Percentiles rank a stretch among this genome's conserved stretches.
phyloP scores from a whole-genome alignment of 1,284 basidiomycete species.

The Cutaneotrichosporon sp. region DNA sequence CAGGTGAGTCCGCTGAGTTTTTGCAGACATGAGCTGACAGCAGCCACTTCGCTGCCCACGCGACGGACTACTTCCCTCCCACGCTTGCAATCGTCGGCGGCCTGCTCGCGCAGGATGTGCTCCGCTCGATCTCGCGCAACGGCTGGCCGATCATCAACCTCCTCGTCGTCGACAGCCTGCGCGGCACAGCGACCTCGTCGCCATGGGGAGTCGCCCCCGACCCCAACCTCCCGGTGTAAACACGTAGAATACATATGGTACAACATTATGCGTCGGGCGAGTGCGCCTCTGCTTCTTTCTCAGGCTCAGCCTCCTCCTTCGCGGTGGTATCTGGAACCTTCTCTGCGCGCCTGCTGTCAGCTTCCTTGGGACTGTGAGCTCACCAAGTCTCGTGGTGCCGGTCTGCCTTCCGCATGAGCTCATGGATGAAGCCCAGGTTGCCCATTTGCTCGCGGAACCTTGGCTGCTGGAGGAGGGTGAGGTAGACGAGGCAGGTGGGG shows the following conservation, averaged over 20 bases:
- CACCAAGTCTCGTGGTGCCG: slow-evolving; percentile 51
- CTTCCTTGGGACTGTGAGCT: slow-evolving; percentile 13
- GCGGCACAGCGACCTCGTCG: slow-evolving; percentile 53
- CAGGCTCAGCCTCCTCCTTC: slow-evolving; percentile 8
- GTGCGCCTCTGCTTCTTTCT: not conserved
- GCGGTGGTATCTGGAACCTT: slow-evolving; percentile 9
- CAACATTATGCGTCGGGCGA: slow-evolving; percentile 21
- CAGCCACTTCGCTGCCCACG: slow-evolving; percentile 67
- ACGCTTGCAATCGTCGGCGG: slow-evolving; percentile 92
- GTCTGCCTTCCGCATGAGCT: slow-evolving; percentile 39
- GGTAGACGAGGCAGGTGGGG: slow-evolving; percentile 47
- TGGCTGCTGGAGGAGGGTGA: slow-evolving; percentile 40
- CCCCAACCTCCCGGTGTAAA: not conserved
- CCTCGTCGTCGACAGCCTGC: slow-evolving; percentile 79
- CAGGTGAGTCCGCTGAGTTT: slow-evolving; percentile 30
- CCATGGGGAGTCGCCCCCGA: slow-evolving; percentile 39
- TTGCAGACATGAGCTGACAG: slow-evolving; percentile 17
- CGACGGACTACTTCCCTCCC: slow-evolving; percentile 81
- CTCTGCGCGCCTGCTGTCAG: slow-evolving; percentile 20
- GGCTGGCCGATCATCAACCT: slow-evolving; percentile 93
- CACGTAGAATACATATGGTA: slow-evolving; percentile 21
- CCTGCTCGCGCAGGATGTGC: slow-evolving; percentile 88
- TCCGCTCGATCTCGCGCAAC: slow-evolving; percentile 85
- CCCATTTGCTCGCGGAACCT: slow-evolving; percentile 37
- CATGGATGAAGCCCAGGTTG: slow-evolving; percentile 41